These are phyloP conservation scores for Candida ponderosae DNA, from an alignment of 805 yeast species.

Conservation along the genomic window DNA sequence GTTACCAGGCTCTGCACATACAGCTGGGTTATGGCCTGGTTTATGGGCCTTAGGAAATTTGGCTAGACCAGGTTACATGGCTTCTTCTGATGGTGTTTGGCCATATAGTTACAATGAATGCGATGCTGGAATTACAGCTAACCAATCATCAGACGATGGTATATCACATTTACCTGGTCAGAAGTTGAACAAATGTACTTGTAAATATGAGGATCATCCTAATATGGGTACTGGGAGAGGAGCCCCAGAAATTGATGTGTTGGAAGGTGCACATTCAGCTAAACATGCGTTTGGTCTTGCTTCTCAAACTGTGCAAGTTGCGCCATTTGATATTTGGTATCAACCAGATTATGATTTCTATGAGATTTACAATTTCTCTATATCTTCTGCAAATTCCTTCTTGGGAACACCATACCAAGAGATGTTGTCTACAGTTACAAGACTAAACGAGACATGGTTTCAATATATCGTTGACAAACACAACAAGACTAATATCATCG, in stretches of 20 bases:
- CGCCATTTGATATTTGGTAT: conserved; percentile 94
- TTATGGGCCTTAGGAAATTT: conserved; percentile 91
- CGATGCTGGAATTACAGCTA: conserved; percentile 92
- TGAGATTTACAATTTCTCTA: conserved; percentile 58
- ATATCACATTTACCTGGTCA: conserved; percentile 84
- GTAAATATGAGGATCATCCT: conserved; percentile 82
- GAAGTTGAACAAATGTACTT: conserved; percentile 66
- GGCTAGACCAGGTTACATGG: conserved; percentile 85
- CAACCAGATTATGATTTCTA: conserved; percentile 79
- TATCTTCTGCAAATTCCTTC: conserved; percentile 79
- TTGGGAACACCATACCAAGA: conserved; percentile 93
- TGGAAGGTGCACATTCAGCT: conserved; percentile 76
- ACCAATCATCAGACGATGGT: conserved; percentile 88
- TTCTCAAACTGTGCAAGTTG: conserved; percentile 88
- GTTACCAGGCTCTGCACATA: conserved; percentile 71
- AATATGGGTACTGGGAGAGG: conserved; percentile 85
- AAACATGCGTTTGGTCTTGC: conserved; percentile 45
- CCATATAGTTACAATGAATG: conserved; percentile 84
- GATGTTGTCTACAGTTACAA: conserved; percentile 79
- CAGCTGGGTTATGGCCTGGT: conserved; percentile 94
- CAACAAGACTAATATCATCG: not conserved
- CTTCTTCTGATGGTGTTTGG: conserved; percentile 91
- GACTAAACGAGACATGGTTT: conserved; percentile 64
- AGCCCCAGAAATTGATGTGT: conserved; percentile 89
- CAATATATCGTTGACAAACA: conserved; percentile 32